These are phyloP conservation scores for Leptographium wingfieldii DNA, from an alignment of 2,329 filamentous ascomycete genomes.

Conservation along the genomic window DNA sequence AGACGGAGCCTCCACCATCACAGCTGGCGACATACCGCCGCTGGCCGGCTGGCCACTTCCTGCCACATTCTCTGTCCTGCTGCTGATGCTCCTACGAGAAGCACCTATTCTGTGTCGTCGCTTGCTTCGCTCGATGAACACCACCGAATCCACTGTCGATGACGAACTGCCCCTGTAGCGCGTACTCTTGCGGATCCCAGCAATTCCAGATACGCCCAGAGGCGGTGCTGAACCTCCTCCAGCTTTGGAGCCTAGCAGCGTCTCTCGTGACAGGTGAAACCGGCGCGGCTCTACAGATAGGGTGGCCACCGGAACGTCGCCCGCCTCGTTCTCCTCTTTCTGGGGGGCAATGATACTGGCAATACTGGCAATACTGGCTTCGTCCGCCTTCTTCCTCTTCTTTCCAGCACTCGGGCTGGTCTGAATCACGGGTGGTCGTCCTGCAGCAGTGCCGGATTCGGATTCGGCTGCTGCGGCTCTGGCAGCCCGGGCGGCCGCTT, in stretches of 20 bases:
- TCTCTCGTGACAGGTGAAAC: conserved; percentile 37
- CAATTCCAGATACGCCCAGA: conserved; percentile 17
- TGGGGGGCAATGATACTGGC: neutral
- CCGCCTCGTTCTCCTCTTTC: neutral
- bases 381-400: conserved; percentile 1
- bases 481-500: conserved; percentile 3
- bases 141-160: conserved; percentile 21
- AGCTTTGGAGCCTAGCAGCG: conserved; percentile 15
- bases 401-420: conserved; percentile 25
- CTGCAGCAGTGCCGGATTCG: conserved; percentile 15
- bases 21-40: neutral
- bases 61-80: conserved; percentile 1
- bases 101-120: conserved; percentile 13
- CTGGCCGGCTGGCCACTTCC: neutral
- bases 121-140: conserved; percentile 43
- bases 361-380: neutral
- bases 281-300: conserved; percentile 28
- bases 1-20: neutral
- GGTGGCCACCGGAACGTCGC: neutral
- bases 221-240: conserved; percentile 18
- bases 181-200: conserved; percentile 22
- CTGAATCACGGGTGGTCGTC: conserved; percentile 25
- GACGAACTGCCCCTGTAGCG: neutral
- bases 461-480: conserved; percentile 13
- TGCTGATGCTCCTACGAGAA: conserved; percentile 11